Conservation (phyloP, 106 monocot species). For the Acorus gramineus region DNA sequence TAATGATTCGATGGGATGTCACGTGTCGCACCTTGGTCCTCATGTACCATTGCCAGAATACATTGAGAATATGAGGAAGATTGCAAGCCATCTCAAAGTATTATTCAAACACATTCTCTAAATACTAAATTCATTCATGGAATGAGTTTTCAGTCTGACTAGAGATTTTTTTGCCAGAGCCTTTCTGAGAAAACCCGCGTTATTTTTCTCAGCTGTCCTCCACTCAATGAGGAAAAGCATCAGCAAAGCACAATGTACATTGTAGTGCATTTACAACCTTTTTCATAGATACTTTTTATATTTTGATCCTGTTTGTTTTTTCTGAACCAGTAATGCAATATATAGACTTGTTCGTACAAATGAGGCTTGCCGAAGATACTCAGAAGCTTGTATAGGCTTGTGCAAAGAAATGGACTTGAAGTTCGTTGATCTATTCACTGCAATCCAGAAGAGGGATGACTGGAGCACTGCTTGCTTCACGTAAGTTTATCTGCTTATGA, state of each 20-base stretch:
- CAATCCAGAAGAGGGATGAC: constrained; percentile 54
- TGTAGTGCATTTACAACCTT: background rate
- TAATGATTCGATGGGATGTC: constrained; percentile 71
- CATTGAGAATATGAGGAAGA: constrained; percentile 69
- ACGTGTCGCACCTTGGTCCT: constrained; percentile 69
- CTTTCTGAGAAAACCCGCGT: constrained; percentile 59
- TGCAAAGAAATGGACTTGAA: constrained; percentile 69
- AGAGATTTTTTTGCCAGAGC: constrained; percentile 31
- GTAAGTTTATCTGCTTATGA: constrained; percentile 27
- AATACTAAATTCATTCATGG: background rate
- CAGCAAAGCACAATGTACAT: constrained; percentile 27
- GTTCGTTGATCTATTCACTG: constrained; percentile 61
- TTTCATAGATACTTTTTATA: background rate
- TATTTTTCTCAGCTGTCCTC: constrained; percentile 77
- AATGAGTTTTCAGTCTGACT: background rate
- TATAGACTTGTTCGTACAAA: constrained; percentile 53
- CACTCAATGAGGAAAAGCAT: constrained; percentile 65
- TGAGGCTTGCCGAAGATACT: constrained; percentile 48
- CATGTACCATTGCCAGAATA: constrained; percentile 85
- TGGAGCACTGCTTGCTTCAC: constrained; percentile 68
- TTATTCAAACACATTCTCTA: background rate
- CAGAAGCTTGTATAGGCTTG: constrained; percentile 67
- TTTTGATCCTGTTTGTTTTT: background rate
- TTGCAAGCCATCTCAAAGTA: constrained; percentile 68
- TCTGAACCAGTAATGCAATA: constrained; percentile 16